A percentile compares a stretch with the other conserved stretches of the same genome.
phyloP scores from a whole-genome alignment of 495 filamentous ascomycete species.

The Podospora pseudocomata region DNA sequence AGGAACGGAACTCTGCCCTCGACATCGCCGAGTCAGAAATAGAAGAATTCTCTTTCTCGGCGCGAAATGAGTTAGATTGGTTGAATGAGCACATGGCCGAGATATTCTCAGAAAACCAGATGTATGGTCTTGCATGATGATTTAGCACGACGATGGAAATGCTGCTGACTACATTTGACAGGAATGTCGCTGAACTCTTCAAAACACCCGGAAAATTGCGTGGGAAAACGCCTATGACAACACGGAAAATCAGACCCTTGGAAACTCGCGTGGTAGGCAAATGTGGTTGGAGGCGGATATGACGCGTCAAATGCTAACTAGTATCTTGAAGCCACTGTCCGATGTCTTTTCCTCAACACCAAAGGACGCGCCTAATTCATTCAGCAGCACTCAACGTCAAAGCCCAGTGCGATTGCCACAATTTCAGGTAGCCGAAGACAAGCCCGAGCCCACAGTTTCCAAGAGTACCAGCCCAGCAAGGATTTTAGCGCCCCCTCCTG shows the following conservation, averaged over 20 bases:
- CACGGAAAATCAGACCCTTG: slow-evolving; percentile 61
- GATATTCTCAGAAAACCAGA: slow-evolving; percentile 79
- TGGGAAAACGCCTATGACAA: slow-evolving; percentile 87
- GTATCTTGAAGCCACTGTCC: slow-evolving; percentile 65
- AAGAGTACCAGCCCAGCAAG: slow-evolving; percentile 30
- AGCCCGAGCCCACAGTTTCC: slow-evolving; percentile 20
- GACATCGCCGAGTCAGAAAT: slow-evolving; percentile 60
- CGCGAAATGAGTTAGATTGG: slow-evolving; percentile 90
- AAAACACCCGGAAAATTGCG: slow-evolving; percentile 94
- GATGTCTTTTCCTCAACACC: slow-evolving; percentile 67
- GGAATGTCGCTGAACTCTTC: slow-evolving; percentile 86
- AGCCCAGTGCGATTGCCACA: slow-evolving; percentile 37
- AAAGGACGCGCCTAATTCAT: slow-evolving; percentile 44
- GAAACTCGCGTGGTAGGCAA: slow-evolving; percentile 65
- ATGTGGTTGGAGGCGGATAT: background rate
- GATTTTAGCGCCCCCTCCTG: slow-evolving; percentile 18
- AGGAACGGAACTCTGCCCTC: slow-evolving; percentile 48
- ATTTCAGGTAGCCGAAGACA: slow-evolving; percentile 38
- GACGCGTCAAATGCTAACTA: slow-evolving; percentile 19
- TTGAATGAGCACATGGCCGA: slow-evolving; percentile 96
- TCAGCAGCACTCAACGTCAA: slow-evolving; percentile 31
- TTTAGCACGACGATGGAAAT: too few relatives aligned
- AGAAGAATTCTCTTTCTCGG: slow-evolving; percentile 85
- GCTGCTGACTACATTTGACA: slow-evolving; percentile 30
- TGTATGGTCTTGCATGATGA: slow-evolving; percentile 50